Conservation (phyloP, 2,329 filamentous ascomycete species). For the Emydomyces testavorans region DNA sequence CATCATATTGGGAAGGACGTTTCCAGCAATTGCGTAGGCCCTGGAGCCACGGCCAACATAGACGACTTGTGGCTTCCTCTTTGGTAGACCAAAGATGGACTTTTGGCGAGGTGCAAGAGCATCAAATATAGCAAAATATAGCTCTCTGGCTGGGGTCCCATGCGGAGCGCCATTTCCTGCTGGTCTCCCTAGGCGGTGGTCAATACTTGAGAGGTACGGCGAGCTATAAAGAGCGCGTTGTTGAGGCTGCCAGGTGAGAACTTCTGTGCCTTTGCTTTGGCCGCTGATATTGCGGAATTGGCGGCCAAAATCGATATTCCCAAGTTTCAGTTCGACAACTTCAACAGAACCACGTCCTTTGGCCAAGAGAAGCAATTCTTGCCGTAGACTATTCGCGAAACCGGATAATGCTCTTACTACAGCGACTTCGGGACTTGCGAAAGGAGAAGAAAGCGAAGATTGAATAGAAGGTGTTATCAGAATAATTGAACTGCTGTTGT, state of each 20-base stretch:
- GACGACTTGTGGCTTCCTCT: slow-evolving; percentile 45
- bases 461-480: slow-evolving; percentile 37
- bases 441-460: slow-evolving; percentile 34
- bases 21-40: slow-evolving; percentile 74
- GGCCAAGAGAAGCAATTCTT: slow-evolving; percentile 62
- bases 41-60: slow-evolving; percentile 75
- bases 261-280: slow-evolving; percentile 41
- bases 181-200: slow-evolving; percentile 31
- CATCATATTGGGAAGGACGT: slow-evolving; percentile 62
- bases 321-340: slow-evolving; percentile 79
- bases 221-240: slow-evolving; percentile 42
- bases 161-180: slow-evolving; percentile 34
- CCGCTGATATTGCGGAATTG: slow-evolving; percentile 35
- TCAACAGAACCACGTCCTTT: slow-evolving; percentile 40
- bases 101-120: slow-evolving; percentile 51
- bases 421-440: slow-evolving; percentile 64
- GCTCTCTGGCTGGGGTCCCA: slow-evolving; percentile 61
- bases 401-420: slow-evolving; percentile 78
- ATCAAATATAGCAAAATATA: slow-evolving; percentile 85
- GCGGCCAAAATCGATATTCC: slow-evolving; percentile 76
- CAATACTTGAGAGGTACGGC: slow-evolving; percentile 35
- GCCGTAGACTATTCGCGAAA: slow-evolving; percentile 67
- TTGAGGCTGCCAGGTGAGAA: slow-evolving; percentile 49
- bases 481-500: slow-evolving; percentile 39
- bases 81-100: slow-evolving; percentile 30